Conservation (phyloP, 371 early-diverging fungal genomes). For the Saksenaea oblongispora region DNA sequence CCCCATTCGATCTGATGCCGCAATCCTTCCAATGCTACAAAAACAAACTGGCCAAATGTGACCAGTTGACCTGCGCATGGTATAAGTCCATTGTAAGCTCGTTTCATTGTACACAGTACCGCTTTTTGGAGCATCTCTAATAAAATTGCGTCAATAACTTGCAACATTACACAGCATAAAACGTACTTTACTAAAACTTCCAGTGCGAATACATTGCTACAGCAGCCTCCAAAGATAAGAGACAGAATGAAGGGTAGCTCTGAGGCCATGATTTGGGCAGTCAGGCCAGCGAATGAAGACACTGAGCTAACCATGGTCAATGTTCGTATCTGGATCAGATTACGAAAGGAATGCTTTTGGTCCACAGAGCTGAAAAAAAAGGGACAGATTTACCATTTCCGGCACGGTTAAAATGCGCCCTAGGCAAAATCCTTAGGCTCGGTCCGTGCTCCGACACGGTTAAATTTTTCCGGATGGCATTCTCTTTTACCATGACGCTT, state of each 20-base stretch:
- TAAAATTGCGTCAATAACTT: conserved; percentile 3
- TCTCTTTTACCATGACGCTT: no score
- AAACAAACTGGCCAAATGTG: conserved; percentile 84
- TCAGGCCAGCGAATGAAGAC: neutral
- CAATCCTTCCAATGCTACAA: conserved; percentile 77
- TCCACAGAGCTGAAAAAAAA: neutral
- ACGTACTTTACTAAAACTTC: conserved; percentile 74
- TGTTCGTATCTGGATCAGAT: neutral
- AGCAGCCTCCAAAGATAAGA: conserved; percentile 89
- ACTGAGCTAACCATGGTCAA: neutral
- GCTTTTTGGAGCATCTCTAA: conserved; percentile 73
- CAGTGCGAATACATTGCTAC: conserved; percentile 85
- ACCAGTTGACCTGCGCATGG: conserved; percentile 64
- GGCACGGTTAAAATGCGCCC: neutral
- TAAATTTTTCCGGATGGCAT: neutral
- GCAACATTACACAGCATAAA: conserved; percentile 5
- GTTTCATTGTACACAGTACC: conserved; percentile 48
- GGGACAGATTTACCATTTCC: neutral
- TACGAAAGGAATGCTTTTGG: neutral
- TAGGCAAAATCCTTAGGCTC: neutral
- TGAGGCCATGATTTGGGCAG: conserved; percentile 27
- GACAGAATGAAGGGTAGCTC: conserved; percentile 53
- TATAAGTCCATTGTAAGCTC: neutral
- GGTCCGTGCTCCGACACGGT: neutral
- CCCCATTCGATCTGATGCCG: conserved; percentile 63